These are phyloP conservation scores for Aspergillus flavus DNA, from an alignment of 2,329 filamentous ascomycete species.

Conservation along the genomic window DNA sequence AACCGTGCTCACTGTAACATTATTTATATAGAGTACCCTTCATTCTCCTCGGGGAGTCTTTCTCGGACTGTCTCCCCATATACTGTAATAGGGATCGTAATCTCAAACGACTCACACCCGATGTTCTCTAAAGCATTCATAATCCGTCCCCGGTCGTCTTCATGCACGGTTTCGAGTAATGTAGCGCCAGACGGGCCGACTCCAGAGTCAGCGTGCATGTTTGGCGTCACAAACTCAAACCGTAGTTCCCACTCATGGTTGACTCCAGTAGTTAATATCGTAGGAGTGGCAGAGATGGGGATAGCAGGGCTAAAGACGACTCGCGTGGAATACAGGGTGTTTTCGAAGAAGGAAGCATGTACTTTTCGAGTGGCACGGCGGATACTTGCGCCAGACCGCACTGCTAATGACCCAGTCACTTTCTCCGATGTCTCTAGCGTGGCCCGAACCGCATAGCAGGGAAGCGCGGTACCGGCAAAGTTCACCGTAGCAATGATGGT, in stretches of 20 bases:
- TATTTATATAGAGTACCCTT: constrained; percentile 46
- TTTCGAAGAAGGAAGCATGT: constrained; percentile 77
- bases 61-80: constrained; percentile 63
- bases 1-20: neutral
- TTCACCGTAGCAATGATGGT: constrained; percentile 82
- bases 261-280: constrained; percentile 88
- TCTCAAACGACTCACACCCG: constrained; percentile 86
- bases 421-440: constrained; percentile 86
- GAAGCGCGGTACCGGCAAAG: constrained; percentile 74
- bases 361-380: constrained; percentile 82
- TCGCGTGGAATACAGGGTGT: constrained; percentile 76
- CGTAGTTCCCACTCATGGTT: constrained; percentile 85
- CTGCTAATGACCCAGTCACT: constrained; percentile 75
- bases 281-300: constrained; percentile 79
- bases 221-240: constrained; percentile 88
- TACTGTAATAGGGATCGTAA: constrained; percentile 79
- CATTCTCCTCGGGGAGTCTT: constrained; percentile 40
- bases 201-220: constrained; percentile 43
- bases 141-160: constrained; percentile 76
- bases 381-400: constrained; percentile 83
- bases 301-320: constrained; percentile 82
- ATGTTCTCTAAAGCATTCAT: constrained; percentile 77
- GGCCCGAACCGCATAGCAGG: constrained; percentile 82
- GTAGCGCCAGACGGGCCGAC: constrained; percentile 45
- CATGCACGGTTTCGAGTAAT: constrained; percentile 76